phyloP scores from a whole-genome alignment of 257 asterid species.

The Primulina eburnea region DNA sequence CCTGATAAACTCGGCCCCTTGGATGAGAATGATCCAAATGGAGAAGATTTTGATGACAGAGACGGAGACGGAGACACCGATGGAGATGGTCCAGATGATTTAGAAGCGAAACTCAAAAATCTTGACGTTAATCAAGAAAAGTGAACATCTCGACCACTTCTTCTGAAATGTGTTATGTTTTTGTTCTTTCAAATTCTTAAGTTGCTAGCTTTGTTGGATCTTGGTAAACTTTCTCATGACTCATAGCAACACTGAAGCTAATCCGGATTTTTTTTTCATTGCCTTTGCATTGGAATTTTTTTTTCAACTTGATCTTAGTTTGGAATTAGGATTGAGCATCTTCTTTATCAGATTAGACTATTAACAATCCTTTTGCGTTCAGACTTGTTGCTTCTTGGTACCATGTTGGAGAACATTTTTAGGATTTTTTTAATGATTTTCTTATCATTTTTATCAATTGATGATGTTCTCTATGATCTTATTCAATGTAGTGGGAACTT shows the following conservation, averaged over 20 bases:
- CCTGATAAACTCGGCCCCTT: constrained; percentile 69
- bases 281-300: constrained; percentile 23
- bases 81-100: constrained; percentile 54
- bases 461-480: not conserved
- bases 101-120: constrained; percentile 62
- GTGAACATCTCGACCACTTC: constrained; percentile 15
- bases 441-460: not conserved
- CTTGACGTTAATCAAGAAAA: constrained; percentile 63
- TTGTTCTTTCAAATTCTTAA: constrained; percentile 9
- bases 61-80: constrained; percentile 52
- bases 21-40: constrained; percentile 91
- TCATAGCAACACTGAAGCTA: constrained; percentile 20
- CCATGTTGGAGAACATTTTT: constrained; percentile 33
- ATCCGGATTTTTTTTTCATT: too few relatives aligned
- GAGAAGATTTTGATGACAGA: constrained; percentile 63
- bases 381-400: constrained; percentile 27
- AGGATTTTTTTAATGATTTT: constrained; percentile 16
- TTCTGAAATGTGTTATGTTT: constrained; percentile 25
- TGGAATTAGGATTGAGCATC: constrained; percentile 27
- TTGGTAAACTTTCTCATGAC: constrained; percentile 7
- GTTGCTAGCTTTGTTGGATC: constrained; percentile 17
- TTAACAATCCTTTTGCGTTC: constrained; percentile 15
- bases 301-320: constrained; percentile 19
- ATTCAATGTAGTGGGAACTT: not conserved
- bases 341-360: constrained; percentile 24